Conservation (phyloP, 306 rosid species). For the Vachellia pachyceras region DNA sequence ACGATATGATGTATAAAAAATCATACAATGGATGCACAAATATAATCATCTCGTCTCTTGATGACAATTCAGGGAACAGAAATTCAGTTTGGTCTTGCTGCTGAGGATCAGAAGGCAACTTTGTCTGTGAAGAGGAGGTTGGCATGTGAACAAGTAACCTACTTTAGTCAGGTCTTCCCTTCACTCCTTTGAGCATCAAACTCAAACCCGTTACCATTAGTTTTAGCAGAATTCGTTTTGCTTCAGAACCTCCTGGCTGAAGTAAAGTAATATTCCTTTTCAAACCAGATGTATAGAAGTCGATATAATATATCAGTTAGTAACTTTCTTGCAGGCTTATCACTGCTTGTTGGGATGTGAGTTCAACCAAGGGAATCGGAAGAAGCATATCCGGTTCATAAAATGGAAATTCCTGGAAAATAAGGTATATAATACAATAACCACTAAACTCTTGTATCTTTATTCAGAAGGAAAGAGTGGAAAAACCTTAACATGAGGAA, state of each 20-base stretch:
- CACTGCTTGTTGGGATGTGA: constrained; percentile 70
- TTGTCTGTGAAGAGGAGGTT: constrained; percentile 86
- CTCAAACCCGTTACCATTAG: constrained; percentile 22
- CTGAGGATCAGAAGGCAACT: constrained; percentile 83
- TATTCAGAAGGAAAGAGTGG: neutral
- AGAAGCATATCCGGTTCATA: constrained; percentile 79
- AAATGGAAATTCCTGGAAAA: constrained; percentile 94
- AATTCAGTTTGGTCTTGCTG: constrained; percentile 96
- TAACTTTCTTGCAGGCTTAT: constrained; percentile 60
- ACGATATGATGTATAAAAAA: neutral
- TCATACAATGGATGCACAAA: neutral
- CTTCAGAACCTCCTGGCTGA: constrained; percentile 11
- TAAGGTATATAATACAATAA: constrained; percentile 59
- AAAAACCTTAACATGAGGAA: neutral
- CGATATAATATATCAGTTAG: neutral
- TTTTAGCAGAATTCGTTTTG: constrained; percentile 3
- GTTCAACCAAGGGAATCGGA: constrained; percentile 57
- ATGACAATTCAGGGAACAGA: constrained; percentile 76
- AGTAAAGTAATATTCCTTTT: constrained; percentile 14
- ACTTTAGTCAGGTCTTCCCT: constrained; percentile 77
- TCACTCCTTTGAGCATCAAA: constrained; percentile 21
- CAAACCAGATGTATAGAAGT: neutral
- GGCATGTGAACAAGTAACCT: constrained; percentile 91
- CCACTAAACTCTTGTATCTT: constrained; percentile 4
- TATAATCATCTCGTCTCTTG: constrained; percentile 19